Evolutionary conservation across 1,284 basidiomycete species (phyloP), one percentile per base, ranked within the genome.

Genomic region (Sporisorium reilianum): DNA sequence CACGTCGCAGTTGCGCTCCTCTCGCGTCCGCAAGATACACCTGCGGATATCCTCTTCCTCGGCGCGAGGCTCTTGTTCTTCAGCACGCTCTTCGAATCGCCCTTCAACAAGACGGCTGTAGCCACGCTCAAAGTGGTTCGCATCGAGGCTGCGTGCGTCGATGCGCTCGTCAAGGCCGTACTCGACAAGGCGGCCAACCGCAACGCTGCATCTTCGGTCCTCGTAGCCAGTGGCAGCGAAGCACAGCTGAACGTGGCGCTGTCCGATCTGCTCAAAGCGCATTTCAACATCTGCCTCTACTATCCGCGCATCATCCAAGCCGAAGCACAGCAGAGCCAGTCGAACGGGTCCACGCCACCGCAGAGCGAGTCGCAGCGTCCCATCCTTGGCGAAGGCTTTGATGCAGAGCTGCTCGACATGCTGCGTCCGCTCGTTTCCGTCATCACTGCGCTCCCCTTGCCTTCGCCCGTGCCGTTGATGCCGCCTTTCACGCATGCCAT

Each of bases 261-360:
- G 0, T 67, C 75, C 0, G 80, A 82, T 48, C 40, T 79, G 28
- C 75, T 80, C 58, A 82, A 82, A 49, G 72, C 73, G 0, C 64
- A 77, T 38, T 82, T 82, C 67, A 82, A 82, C 57, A 59, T 82
- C 22, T 62, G 74, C 36, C 71, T 82, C 11, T 80, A 82, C 64
- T 80, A 80, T 40, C 79, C 80, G 8, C 52, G 79, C 16, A 65
- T 80, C 40, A 54, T 55, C 0, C 55, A 66, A 5, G 70, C 63
- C 10, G 64, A 67, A 25, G 53, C 56, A 8, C 59, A 69, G 52
- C 49, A 70, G 48, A 30, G 56, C 20, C 59, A 59, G 53, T 25
- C 49, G 30, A 32, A 18, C 14, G 34, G 32, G 28, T 16, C 40
- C 9, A 44, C 52, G 22, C 8, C n/a, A 25, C 3, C 20, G 14